phyloP scores from a whole-genome alignment of 2,329 filamentous ascomycete genomes.

The Kalmusia sp. region DNA sequence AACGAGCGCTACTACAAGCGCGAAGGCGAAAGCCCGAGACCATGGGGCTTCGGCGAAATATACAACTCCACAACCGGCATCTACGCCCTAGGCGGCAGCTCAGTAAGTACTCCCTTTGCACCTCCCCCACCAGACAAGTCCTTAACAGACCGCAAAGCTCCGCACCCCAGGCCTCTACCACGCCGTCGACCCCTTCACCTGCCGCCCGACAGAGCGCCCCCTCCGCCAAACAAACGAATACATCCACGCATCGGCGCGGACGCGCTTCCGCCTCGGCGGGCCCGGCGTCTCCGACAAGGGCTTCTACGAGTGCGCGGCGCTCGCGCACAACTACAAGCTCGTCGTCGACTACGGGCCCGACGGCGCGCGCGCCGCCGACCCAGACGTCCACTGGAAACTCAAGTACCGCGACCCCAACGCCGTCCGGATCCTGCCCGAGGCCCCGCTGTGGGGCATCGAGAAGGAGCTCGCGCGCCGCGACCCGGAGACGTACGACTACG shows the following conservation, averaged over 20 bases:
- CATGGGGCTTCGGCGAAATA: slow-evolving; percentile 57
- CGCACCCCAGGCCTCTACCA: slow-evolving; percentile 58
- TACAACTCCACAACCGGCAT: slow-evolving; percentile 55
- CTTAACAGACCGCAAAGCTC: slow-evolving; percentile 20
- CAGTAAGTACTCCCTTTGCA: slow-evolving; percentile 25
- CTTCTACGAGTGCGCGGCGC: slow-evolving; percentile 51
- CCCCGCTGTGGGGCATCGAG: slow-evolving; percentile 54
- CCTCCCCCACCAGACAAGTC: neutral
- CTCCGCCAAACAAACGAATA: slow-evolving; percentile 60
- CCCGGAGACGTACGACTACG: slow-evolving; percentile 50
- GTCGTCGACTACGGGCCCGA: slow-evolving; percentile 51
- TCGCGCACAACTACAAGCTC: slow-evolving; percentile 57
- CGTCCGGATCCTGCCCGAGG: slow-evolving; percentile 52
- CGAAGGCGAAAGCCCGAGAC: slow-evolving; percentile 48
- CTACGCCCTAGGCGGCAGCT: slow-evolving; percentile 55
- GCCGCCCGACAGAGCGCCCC: slow-evolving; percentile 50
- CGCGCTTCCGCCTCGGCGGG: slow-evolving; percentile 53
- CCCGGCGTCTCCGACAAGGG: slow-evolving; percentile 55
- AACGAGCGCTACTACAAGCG: slow-evolving; percentile 54
- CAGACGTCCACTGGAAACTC: slow-evolving; percentile 54
- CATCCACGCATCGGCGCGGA: slow-evolving; percentile 58
- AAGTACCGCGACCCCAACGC: slow-evolving; percentile 45
- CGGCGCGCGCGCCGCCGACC: slow-evolving; percentile 33
- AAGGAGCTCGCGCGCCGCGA: slow-evolving; percentile 51
- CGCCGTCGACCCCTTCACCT: slow-evolving; percentile 53